Evolutionary conservation across 1,139 yeast species (phyloP), one percentile per base, ranked within the genome.

Genomic region (Tardiomyces digboiensis): DNA sequence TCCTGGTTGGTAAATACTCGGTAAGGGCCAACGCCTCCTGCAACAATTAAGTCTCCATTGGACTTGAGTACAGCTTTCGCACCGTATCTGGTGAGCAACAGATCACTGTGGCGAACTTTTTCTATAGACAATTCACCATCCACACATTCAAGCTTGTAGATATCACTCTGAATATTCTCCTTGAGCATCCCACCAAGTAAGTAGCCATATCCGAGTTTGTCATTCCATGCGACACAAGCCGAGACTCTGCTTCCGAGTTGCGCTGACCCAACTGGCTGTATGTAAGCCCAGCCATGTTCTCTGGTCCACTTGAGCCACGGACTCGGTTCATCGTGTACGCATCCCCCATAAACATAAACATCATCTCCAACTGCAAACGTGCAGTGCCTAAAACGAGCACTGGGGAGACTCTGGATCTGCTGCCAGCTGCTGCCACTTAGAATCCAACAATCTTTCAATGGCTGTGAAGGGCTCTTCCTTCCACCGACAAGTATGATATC

Each of bases 401-500:
- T 51, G 0, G 76, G 75, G 33, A 82, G 49, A 19, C 66, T 60
- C 4, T 55, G 66, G 40, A 68, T 39, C 42, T 52, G 44, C 2
- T 42, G 40, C 82, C 83, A 75, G 29, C 48, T 38, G 5, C 14
- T 26, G 33, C 14, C 10, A 14, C 42, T 29, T 2, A 62, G 43
- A 2, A 60, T 14, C 76, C 76, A 75, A 38, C 66, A 58, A 43
- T 75, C 80, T 2, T 52, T 40, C 36, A 76, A 59, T 0, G 67
- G 63, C 8, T 61, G 59, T 1, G 74, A 72, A 1, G 95, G 94
- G 7, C 78, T 71, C 2, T 74, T 66, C 49, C 94, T 70, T 2
- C 95, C 95, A 2, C 93, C 94, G 22, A 76, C 64, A n/a, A n/a
- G n/a, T 14, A 82, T 50, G 2, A 80, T 47, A 0, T 57, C 14